Evolutionary conservation across 2,329 filamentous ascomycete genomes (phyloP), one percentile per base, ranked within the genome.

Genomic region (Fusarium guadeloupense): DNA sequence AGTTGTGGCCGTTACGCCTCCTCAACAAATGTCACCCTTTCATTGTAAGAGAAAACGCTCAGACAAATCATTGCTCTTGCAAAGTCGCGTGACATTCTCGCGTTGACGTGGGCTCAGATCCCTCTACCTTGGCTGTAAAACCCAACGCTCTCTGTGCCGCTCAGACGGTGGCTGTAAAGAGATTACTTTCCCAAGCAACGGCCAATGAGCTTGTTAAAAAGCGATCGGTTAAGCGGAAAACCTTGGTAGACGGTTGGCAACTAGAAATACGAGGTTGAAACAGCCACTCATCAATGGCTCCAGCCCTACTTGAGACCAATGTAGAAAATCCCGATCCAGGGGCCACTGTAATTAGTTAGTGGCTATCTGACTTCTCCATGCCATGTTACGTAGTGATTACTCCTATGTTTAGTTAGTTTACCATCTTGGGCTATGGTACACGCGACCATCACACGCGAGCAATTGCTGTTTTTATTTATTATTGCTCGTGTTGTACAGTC

Each of bases 391-490:
- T 53, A 53, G 50, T n/a, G 35, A 52, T 41, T 58, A 23, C 35
- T 47, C 30, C n/a, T n/a, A n/a, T n/a, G n/a, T n/a, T n/a, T n/a
- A n/a, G n/a, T n/a, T n/a, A n/a, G 16, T 30, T 14, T 26, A 41
- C 54, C 39, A 25, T 38, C 17, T 28, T 38, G 49, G 50, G 51
- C 38, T 30, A 41, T 28, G 34, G 45, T 53, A 52, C 39, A 38
- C 38, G 44, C 40, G 39, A 19, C 13, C 13, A 39, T 21, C 42
- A 59, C 64, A 68, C 66, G 60, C 66, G 66, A 68, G 60, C 66
- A 65, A 42, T 67, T 68, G 20, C 65, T 67, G 34, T 51, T 69
- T 67, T 63, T 52, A 56, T 67, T 63, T 52, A 56, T 54, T 37
- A 28, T 30, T 40, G 23, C 19, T 14, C 7, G 8, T 23, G 7